These are phyloP conservation scores for Pisolithus orientalis DNA, from an alignment of 768 basidiomycete genomes.

Conservation along the genomic window DNA sequence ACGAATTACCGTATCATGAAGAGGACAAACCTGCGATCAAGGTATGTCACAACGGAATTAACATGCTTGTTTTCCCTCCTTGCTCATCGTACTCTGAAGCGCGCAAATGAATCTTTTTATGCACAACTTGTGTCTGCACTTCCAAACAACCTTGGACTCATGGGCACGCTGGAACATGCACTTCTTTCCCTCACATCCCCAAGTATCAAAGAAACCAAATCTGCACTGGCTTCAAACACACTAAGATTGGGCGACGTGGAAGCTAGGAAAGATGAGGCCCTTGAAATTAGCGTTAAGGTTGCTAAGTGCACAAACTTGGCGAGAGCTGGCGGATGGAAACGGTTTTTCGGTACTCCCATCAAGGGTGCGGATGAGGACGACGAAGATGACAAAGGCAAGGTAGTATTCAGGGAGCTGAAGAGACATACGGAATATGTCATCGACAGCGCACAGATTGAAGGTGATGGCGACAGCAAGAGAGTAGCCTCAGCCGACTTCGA, in stretches of 20 bases:
- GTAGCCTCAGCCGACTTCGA: slow-evolving; percentile 18
- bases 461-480: slow-evolving; percentile 26
- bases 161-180: slow-evolving; percentile 26
- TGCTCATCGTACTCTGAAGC: slow-evolving; percentile 32
- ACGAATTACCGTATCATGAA: slow-evolving; percentile 54
- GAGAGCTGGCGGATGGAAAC: slow-evolving; percentile 70
- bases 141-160: slow-evolving; percentile 19
- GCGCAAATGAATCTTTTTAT: slow-evolving; percentile 73
- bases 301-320: slow-evolving; percentile 75
- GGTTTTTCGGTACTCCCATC: slow-evolving; percentile 31
- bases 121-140: slow-evolving; percentile 36
- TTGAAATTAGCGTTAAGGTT: slow-evolving; percentile 67
- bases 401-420: slow-evolving; percentile 34
- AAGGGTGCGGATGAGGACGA: slow-evolving; percentile 25
- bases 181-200: slow-evolving; percentile 35
- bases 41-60: slow-evolving; percentile 34
- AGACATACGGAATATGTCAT: slow-evolving; percentile 52
- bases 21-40: slow-evolving; percentile 67
- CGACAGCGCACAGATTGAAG: slow-evolving; percentile 36
- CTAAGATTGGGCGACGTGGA: slow-evolving; percentile 78
- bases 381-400: slow-evolving; percentile 23
- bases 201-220: slow-evolving; percentile 63
- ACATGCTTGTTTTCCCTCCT: background rate
- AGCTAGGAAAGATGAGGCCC: slow-evolving; percentile 56
- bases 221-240: slow-evolving; percentile 53